Conservation (phyloP, 139 green algal genomes). For the Chlamydomonas urium region DNA sequence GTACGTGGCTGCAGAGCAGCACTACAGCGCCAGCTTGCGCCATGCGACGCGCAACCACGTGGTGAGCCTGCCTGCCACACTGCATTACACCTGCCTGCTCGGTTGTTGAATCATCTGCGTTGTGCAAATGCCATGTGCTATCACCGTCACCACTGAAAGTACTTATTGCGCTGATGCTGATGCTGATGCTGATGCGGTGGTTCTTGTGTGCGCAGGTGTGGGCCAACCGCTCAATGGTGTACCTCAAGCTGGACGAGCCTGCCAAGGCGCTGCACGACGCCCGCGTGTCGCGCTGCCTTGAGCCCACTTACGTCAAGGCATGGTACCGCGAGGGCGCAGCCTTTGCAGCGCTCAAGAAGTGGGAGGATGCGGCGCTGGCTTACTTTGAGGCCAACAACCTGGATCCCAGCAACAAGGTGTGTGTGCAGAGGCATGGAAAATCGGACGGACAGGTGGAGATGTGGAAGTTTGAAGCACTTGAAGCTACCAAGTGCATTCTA, state of each 20-base stretch:
- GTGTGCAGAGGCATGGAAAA: too few species aligned
- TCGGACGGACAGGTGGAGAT: too few species aligned
- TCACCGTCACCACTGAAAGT: too few species aligned
- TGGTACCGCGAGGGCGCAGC: conserved; percentile 12
- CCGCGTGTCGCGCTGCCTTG: neutral
- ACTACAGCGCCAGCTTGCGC: neutral
- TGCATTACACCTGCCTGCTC: too few species aligned
- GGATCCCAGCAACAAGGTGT: conserved; percentile 5
- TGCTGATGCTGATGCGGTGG: too few species aligned
- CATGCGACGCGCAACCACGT: neutral
- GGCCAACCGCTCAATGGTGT: neutral
- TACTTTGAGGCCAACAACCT: conserved; percentile 15
- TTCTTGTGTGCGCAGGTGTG: neutral
- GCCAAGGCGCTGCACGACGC: neutral
- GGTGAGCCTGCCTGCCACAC: too few species aligned
- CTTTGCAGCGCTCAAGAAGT: conserved; percentile 3
- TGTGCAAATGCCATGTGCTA: too few species aligned
- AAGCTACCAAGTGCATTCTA: too few species aligned
- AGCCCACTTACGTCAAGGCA: conserved; percentile 8
- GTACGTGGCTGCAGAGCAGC: neutral
- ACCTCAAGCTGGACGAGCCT: neutral
- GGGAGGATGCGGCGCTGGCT: conserved; percentile 7
- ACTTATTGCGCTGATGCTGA: too few species aligned
- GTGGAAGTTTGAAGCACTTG: too few species aligned
- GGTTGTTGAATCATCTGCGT: too few species aligned